Conservation (phyloP, 805 yeast species). For the Huiozyma naganishii region DNA sequence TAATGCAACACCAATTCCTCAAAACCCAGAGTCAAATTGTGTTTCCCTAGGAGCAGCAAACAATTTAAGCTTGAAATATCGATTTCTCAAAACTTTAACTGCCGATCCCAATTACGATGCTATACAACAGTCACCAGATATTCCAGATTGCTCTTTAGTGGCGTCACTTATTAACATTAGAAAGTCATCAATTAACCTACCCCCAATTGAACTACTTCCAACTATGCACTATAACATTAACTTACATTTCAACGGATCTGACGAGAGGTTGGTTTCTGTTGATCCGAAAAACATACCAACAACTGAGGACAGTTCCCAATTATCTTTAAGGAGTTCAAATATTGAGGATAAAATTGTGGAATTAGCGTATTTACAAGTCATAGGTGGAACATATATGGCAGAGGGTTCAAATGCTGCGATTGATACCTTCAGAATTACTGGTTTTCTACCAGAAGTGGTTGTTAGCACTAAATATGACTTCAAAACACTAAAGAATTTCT, state of each 20-base stretch:
- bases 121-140: conserved; percentile 16
- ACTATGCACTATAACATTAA: conserved; percentile 11
- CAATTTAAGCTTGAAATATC: conserved; percentile 6
- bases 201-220: conserved; percentile 8
- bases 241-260: conserved; percentile 22
- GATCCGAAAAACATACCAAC: conserved; percentile 14
- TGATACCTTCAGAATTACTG: conserved; percentile 55
- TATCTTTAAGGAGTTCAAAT: conserved; percentile 11
- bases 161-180: conserved; percentile 50
- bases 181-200: conserved; percentile 11
- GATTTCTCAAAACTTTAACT: conserved; percentile 1
- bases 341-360: conserved; percentile 39
- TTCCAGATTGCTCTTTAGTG: conserved; percentile 67
- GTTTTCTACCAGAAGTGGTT: conserved; percentile 62
- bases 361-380: conserved; percentile 56
- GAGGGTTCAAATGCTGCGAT: conserved; percentile 67
- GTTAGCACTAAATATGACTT: conserved; percentile 26
- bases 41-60: conserved; percentile 1
- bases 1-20: conserved; percentile 12
- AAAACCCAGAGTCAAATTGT: conserved; percentile 8
- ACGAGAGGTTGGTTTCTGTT: conserved; percentile 16
- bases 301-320: conserved; percentile 5
- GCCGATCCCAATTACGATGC: conserved; percentile 5
- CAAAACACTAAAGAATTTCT: conserved; percentile 14
- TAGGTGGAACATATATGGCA: conserved; percentile 49